Evolutionary conservation across 345 rosid species (phyloP).

Genomic region (Pugionium dolabratum): DNA sequence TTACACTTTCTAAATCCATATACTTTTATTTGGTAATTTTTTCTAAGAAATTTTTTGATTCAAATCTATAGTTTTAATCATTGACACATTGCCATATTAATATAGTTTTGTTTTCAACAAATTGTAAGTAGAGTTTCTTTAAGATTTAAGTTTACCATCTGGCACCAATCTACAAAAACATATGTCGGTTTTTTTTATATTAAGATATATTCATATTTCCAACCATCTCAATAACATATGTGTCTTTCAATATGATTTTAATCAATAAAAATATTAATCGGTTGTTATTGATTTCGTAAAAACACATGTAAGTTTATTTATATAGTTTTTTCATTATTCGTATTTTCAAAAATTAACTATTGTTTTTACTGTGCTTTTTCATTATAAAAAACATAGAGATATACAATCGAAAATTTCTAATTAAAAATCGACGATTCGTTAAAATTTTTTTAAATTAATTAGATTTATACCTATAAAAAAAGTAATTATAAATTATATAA

Average conservation of each 20-base stretch:
- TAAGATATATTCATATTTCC: neutral
- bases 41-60: neutral
- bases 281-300: neutral
- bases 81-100: neutral
- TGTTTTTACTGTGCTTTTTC: too few species aligned
- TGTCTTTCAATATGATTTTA: neutral
- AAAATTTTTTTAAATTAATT: too few species aligned
- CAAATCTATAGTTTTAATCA: neutral
- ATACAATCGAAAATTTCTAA: too few species aligned
- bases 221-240: neutral
- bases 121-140: neutral
- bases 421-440: too few species aligned
- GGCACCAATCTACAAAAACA: neutral
- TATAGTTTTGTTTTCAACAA: neutral
- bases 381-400: too few species aligned
- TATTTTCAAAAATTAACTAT: neutral
- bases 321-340: neutral
- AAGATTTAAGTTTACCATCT: slow-evolving; percentile 7
- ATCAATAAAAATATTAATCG: neutral
- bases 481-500: too few species aligned
- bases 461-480: too few species aligned
- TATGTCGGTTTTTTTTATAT: neutral
- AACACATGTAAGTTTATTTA: neutral
- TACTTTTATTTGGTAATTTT: neutral
- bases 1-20: neutral